phyloP scores from a whole-genome alignment of 108 stramenopile species.

The Cylindrotheca closterium region DNA sequence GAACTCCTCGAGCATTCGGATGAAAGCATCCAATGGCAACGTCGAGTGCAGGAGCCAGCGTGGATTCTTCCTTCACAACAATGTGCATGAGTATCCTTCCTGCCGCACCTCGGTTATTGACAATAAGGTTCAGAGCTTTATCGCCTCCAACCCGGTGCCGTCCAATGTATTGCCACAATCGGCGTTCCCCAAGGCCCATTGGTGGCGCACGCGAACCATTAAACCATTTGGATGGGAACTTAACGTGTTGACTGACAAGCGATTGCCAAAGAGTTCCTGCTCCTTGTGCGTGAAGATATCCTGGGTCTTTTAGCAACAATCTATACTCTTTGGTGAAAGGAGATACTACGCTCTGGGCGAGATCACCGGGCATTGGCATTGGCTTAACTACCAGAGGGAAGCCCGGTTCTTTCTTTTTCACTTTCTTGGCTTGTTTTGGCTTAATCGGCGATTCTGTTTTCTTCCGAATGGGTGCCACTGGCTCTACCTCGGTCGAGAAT shows the following conservation, averaged over 20 bases:
- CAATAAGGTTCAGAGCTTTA: conserved; percentile 42
- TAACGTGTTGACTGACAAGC: conserved; percentile 74
- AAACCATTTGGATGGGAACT: conserved; percentile 71
- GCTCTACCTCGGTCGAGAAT: not conserved
- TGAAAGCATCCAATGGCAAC: conserved; percentile 77
- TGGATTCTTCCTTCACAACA: conserved; percentile 54
- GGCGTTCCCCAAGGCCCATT: conserved; percentile 15
- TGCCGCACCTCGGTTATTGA: conserved; percentile 46
- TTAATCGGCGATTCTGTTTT: too few relatives aligned
- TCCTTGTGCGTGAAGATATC: conserved; percentile 51
- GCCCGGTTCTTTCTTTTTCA: too few relatives aligned
- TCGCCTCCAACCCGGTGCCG: conserved; percentile 63
- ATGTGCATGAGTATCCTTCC: conserved; percentile 74
- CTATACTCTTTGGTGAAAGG: conserved; percentile 1
- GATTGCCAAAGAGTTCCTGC: conserved; percentile 78
- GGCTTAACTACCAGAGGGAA: not conserved
- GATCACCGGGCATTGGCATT: not conserved
- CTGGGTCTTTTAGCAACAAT: conserved; percentile 28
- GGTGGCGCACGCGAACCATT: conserved; percentile 51
- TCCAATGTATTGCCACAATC: conserved; percentile 66
- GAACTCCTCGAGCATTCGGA: conserved; percentile 74
- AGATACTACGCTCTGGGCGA: not conserved
- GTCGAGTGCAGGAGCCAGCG: conserved; percentile 45
- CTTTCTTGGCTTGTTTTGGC: too few relatives aligned
- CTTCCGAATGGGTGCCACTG: too few relatives aligned